phyloP scores from a whole-genome alignment of 495 filamentous ascomycete genomes.

The Neurospora hispaniola region DNA sequence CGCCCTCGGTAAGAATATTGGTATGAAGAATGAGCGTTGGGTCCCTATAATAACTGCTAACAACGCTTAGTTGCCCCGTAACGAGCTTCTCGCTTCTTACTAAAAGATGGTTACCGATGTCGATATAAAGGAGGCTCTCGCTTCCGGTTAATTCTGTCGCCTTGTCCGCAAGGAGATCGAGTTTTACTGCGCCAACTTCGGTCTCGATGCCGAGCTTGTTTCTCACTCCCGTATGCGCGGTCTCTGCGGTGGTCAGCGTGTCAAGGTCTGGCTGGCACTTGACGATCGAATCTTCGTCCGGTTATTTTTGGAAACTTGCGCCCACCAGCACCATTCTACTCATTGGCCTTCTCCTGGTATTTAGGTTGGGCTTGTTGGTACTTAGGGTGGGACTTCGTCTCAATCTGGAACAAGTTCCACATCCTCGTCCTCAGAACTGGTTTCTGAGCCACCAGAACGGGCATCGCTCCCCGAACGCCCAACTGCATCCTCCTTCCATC shows the following conservation, averaged over 20 bases:
- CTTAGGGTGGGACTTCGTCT: too few species aligned
- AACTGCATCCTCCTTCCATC: too few species aligned
- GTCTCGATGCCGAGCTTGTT: constrained; percentile 92
- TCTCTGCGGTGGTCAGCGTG: constrained; percentile 99
- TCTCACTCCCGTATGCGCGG: constrained; percentile 98
- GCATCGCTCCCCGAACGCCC: too few species aligned
- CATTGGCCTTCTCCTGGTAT: too few species aligned
- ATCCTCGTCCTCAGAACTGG: too few species aligned
- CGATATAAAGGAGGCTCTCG: constrained; percentile 97
- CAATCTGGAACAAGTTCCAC: too few species aligned
- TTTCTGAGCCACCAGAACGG: too few species aligned
- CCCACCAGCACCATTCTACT: too few species aligned
- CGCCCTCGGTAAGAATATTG: constrained; percentile 91
- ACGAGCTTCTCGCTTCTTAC: constrained; percentile 84
- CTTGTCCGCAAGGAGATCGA: constrained; percentile 98
- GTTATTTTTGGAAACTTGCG: too few species aligned
- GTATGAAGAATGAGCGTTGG: constrained; percentile 97
- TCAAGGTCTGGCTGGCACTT: constrained; percentile 58
- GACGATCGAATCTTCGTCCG: too few species aligned
- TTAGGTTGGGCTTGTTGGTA: too few species aligned
- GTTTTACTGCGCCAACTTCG: constrained; percentile 91
- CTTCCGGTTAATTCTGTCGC: constrained; percentile 97
- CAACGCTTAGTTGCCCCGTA: constrained; percentile 95
- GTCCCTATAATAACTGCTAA: constrained; percentile 94
- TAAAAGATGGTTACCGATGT: constrained; percentile 98